Percentiles rank a stretch among this genome's conserved stretches.
Conservation (phyloP, 176 grass and related monocot genomes). For the Triticum monococcum region DNA sequence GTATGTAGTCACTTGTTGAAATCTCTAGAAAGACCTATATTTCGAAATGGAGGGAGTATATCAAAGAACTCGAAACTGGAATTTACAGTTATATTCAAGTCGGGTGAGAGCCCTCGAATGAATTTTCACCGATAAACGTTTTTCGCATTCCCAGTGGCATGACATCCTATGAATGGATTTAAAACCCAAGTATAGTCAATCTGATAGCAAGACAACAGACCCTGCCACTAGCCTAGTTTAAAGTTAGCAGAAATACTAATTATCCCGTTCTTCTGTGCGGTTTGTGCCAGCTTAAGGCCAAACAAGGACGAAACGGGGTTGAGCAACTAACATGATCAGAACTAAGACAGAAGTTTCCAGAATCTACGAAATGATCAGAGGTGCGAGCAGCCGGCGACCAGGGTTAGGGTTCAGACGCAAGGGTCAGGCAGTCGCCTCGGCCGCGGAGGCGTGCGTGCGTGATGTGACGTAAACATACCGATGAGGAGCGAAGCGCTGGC, state of each 20-base stretch:
- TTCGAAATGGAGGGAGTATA: background rate
- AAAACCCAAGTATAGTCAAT: background rate
- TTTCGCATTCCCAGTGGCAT: background rate
- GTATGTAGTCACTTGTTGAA: too few species aligned
- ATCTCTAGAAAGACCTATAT: too few species aligned
- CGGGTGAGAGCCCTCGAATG: background rate
- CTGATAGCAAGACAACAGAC: background rate
- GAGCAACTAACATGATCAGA: background rate
- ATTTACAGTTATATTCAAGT: background rate
- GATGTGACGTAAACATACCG: constrained; percentile 36
- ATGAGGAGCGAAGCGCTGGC: constrained; percentile 98
- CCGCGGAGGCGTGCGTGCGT: background rate
- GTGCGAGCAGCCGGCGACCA: background rate
- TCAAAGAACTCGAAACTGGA: background rate
- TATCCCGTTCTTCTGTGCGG: background rate
- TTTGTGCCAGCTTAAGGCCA: background rate
- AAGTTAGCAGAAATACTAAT: background rate
- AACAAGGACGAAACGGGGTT: background rate
- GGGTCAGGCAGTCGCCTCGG: background rate
- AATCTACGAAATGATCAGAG: background rate
- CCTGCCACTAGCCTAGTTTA: background rate
- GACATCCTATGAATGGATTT: background rate
- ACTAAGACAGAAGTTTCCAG: background rate
- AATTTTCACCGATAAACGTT: background rate
- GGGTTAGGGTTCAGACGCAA: background rate